These are phyloP conservation scores for Colletotrichum siamense DNA, from an alignment of 2,329 filamentous ascomycete species.

Conservation along the genomic window DNA sequence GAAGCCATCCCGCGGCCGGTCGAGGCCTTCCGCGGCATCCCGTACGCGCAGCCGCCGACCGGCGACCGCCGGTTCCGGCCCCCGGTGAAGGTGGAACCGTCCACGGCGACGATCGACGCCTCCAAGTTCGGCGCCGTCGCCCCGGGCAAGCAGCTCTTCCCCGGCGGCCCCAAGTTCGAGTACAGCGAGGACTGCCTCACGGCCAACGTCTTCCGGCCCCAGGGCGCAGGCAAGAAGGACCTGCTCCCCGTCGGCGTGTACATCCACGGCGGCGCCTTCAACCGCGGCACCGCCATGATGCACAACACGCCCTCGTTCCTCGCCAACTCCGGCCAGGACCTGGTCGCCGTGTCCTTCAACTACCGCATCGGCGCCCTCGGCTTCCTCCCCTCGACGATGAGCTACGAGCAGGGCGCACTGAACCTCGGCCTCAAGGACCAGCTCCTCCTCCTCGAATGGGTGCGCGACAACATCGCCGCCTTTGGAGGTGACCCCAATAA, in stretches of 20 bases:
- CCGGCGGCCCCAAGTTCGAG: slow-evolving; percentile 28
- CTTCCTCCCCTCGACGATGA: slow-evolving; percentile 64
- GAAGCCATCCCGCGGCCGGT: slow-evolving; percentile 44
- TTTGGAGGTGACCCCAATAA: slow-evolving; percentile 66
- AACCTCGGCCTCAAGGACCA: slow-evolving; percentile 73
- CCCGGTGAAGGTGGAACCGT: slow-evolving; percentile 38
- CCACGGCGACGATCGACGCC: slow-evolving; percentile 34
- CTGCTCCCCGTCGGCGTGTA: slow-evolving; percentile 58
- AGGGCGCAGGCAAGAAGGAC: slow-evolving; percentile 21
- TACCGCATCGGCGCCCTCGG: slow-evolving; percentile 73
- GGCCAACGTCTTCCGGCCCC: slow-evolving; percentile 55
- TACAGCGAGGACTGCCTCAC: slow-evolving; percentile 59
- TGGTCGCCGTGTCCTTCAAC: slow-evolving; percentile 66
- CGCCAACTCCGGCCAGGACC: slow-evolving; percentile 55
- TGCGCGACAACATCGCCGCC: slow-evolving; percentile 60
- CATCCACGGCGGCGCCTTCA: slow-evolving; percentile 69
- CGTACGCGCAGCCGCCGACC: slow-evolving; percentile 47
- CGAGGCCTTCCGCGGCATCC: slow-evolving; percentile 55
- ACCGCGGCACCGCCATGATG: slow-evolving; percentile 56
- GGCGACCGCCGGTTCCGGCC: slow-evolving; percentile 46
- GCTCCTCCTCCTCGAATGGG: slow-evolving; percentile 64
- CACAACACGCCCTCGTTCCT: slow-evolving; percentile 69
- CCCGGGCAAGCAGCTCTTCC: slow-evolving; percentile 31
- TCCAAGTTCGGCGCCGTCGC: slow-evolving; percentile 43
- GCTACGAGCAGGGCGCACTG: slow-evolving; percentile 58